Evolutionary conservation across 148 eudicot species (phyloP).

Genomic region (Chenopodium quinoa): DNA sequence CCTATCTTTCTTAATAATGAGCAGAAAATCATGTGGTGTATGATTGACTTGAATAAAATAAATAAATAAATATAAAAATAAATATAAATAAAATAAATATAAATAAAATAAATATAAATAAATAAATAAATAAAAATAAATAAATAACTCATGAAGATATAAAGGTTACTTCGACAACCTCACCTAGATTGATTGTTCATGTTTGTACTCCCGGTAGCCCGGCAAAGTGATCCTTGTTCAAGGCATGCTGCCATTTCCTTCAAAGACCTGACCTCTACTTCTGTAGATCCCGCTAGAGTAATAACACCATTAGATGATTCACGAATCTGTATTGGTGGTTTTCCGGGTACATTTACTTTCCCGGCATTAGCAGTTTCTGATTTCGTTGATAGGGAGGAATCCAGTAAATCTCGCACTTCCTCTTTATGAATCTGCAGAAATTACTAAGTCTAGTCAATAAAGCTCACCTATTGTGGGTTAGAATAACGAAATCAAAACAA

Average conservation of each 20-base stretch:
- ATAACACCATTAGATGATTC: slow-evolving; percentile 95
- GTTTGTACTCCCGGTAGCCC: slow-evolving; percentile 99
- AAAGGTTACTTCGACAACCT: background rate
- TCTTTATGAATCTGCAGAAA: slow-evolving; percentile 86
- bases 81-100: too few relatives aligned
- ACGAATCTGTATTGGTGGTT: slow-evolving; percentile 93
- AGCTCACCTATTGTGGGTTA: slow-evolving; percentile 1
- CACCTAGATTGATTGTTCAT: slow-evolving; percentile 98
- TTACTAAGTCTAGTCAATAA: slow-evolving; percentile 23
- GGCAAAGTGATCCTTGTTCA: slow-evolving; percentile 91
- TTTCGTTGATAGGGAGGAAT: slow-evolving; percentile 51
- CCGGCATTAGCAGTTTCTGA: slow-evolving; percentile 62
- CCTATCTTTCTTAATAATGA: background rate
- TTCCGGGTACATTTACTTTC: slow-evolving; percentile 70
- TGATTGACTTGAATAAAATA: background rate
- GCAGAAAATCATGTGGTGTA: background rate
- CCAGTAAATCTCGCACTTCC: slow-evolving; percentile 92
- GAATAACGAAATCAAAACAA: background rate
- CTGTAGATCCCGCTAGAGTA: slow-evolving; percentile 95
- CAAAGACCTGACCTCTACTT: slow-evolving; percentile 71
- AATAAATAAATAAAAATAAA: too few relatives aligned
- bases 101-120: too few relatives aligned
- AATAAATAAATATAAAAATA: too few relatives aligned
- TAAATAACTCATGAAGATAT: background rate
- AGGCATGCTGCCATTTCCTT: slow-evolving; percentile 96